Evolutionary conservation across 371 early-diverging fungal genomes (phyloP), one percentile per base, ranked within the genome.

Genomic region (Mortierella sp.): DNA sequence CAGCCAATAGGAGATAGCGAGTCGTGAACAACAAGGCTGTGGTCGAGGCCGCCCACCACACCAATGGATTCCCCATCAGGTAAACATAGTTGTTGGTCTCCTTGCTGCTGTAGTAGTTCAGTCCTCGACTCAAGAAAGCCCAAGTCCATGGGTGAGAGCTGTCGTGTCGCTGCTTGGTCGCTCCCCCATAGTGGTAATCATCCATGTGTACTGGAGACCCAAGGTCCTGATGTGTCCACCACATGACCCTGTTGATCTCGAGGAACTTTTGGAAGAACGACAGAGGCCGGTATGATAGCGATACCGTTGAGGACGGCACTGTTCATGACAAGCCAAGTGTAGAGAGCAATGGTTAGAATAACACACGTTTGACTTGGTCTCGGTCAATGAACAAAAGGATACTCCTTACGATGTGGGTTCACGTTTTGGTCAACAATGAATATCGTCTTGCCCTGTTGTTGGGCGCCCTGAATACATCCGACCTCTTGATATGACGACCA

Each of bases 31-130:
- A 46, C 16, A 87, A 61, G 2, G 92, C 79, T 8, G 89, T 83
- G 1, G 84, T 71, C 40, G 92, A 87, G 13, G 91, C 79, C 16
- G 85, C 47, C 93, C 96, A 97, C 90, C 96, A 99, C 14, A 93
- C 69, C 24, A 96, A 16, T 0, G 99, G 98, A 71, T 99, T 99
- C 13, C 99, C 99, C 25, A 99, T 65, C 52, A 99, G 87, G 69
- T 98, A 96, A 69, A 99, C 90, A 66, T 98, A 97, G 54, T 93
- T 91, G 17, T 76, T 62, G 29, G 80, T 71, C 21, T 81, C 80
- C 24, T 70, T 67, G 45, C 83, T 87, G 94, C 96, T 95, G 94
- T 96, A 97, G 80, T 94, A 96, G 3, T 88, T 86, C 60, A 97
- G 90, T 2, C 96, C 96, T 29, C 94, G 86, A 31, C 83, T 82